Percentiles rank a stretch among this genome's conserved stretches.
Evolutionary conservation across 148 eudicot species (phyloP).

Genomic region (Persicaria maculosa): DNA sequence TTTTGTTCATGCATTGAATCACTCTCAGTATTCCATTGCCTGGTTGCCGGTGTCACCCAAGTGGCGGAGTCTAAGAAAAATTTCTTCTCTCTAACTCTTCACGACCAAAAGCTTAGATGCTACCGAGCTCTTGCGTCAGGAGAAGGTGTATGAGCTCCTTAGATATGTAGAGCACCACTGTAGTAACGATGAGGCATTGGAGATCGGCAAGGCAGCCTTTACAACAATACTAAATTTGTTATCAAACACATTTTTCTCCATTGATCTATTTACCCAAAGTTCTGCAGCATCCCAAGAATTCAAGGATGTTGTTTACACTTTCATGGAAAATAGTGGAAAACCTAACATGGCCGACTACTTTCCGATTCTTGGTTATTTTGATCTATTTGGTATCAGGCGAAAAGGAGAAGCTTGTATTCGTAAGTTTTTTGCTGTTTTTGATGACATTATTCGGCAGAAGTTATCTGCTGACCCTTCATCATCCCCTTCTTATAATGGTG

Average conservation of each 20-base stretch:
- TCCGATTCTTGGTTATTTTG: constrained; percentile 19
- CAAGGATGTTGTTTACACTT: constrained; percentile 11
- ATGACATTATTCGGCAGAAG: constrained; percentile 18
- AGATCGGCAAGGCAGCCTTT: constrained; percentile 24
- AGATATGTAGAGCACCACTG: constrained; percentile 7
- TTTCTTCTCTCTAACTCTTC: constrained; percentile 17
- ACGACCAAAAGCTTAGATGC: constrained; percentile 18
- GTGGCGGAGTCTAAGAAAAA: constrained; percentile 23
- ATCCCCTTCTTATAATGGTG: no score
- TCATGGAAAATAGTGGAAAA: constrained; percentile 14
- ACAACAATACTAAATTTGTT: constrained; percentile 22
- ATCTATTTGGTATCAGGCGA: constrained; percentile 18
- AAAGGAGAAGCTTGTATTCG: neutral
- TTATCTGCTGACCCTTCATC: neutral
- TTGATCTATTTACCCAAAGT: constrained; percentile 15
- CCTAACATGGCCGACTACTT: constrained; percentile 27
- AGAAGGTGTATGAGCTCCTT: constrained; percentile 25
- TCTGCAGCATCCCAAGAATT: constrained; percentile 13
- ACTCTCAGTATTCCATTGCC: constrained; percentile 17
- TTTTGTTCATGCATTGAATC: constrained; percentile 1
- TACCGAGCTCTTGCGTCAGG: constrained; percentile 16
- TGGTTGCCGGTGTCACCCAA: constrained; percentile 20
- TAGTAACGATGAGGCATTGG: constrained; percentile 4
- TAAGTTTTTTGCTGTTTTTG: constrained; percentile 13
- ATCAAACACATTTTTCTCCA: constrained; percentile 24